A percentile compares a stretch with the other conserved stretches of the same genome.
These are phyloP conservation scores for Cyberlindnera suaveolens DNA, from an alignment of 805 yeast species.

Conservation along the genomic window DNA sequence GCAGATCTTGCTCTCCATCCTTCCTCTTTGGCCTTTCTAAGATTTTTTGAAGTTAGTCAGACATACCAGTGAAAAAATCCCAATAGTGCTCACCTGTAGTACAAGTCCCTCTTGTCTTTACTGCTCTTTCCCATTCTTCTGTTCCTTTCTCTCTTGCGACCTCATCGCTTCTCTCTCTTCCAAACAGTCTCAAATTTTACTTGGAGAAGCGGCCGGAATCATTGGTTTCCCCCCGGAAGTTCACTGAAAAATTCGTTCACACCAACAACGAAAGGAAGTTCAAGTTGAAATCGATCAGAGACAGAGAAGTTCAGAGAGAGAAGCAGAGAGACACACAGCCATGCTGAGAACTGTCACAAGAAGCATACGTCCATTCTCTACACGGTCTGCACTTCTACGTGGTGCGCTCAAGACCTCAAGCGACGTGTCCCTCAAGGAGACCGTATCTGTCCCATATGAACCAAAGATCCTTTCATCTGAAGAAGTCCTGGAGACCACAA, in stretches of 20 bases:
- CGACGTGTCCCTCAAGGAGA: slow-evolving; percentile 3
- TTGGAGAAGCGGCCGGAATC: background rate
- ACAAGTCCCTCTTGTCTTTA: slow-evolving; percentile 89
- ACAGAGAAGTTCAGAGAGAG: no score
- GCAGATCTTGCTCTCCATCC: slow-evolving; percentile 98
- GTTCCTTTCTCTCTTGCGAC: background rate
- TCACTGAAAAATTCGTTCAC: slow-evolving; percentile 1
- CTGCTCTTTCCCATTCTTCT: slow-evolving; percentile 82
- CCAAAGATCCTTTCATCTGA: slow-evolving; percentile 34
- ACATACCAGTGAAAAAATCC: background rate
- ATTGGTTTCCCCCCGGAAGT: background rate
- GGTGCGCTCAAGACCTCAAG: slow-evolving; percentile 10
- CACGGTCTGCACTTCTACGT: slow-evolving; percentile 4
- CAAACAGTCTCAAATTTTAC: background rate
- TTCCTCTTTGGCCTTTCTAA: slow-evolving; percentile 89
- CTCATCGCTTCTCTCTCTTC: background rate
- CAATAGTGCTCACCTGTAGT: slow-evolving; percentile 40
- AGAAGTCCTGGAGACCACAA: slow-evolving; percentile 26
- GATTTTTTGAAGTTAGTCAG: slow-evolving; percentile 9
- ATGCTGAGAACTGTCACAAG: slow-evolving; percentile 8
- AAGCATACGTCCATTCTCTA: slow-evolving; percentile 6
- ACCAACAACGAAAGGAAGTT: no score
- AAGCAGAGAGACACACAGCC: background rate
- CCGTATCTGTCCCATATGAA: slow-evolving; percentile 23
- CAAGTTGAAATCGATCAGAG: no score